Base-by-base conservation (phyloP, 371 early-diverging fungal genomes). In the Amoeboaphelidium protococcarum region DNA sequence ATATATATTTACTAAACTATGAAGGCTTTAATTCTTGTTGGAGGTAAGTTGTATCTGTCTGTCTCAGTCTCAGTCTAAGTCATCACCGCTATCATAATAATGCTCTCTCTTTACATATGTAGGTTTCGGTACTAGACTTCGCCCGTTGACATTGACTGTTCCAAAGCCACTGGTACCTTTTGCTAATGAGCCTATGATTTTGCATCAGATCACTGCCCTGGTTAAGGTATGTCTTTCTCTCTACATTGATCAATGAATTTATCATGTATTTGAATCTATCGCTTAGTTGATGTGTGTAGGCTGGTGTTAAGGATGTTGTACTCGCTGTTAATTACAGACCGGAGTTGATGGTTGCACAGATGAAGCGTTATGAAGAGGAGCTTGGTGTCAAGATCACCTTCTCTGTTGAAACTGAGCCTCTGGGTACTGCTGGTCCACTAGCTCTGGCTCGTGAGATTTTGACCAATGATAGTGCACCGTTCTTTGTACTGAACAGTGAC, bases 91-190 rank as follows among this genome's bases (percentile, higher is more conserved):
- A 26, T 25, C 27, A 2, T 26, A 19, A 13, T 20, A 23, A 16
- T 41, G 42, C 45, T 1, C 10, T 16, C 42, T 2, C 12, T 20
- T 25, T 25, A 22, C 26, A 48, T 23, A 23, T 23, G 40, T 49
- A 87, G 88, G 91, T 47, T 92, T 88, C 59, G 99, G 99, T 47
- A 98, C 96, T 47, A 81, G 99, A 58, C 80, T 99, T 51, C 72
- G 96, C 26, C 99, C 99, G 19, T 73, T 99, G 41, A 99, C 99
- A 6, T 73, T 96, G 47, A 85, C 98, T 44, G 62, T 82, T 49
- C 98, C 99, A 53, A 99, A 99, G 64, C 99, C 99, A 26, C 71
- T 99, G 47, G 91, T 99, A 13, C 89, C 90, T 59, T 99, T 99
- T 68, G 87, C 82, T 46, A 98, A 98, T 75, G 81, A 78, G 63